Conservation (phyloP, 73 alveolate genomes). For the Tetrahymena elliotti region DNA sequence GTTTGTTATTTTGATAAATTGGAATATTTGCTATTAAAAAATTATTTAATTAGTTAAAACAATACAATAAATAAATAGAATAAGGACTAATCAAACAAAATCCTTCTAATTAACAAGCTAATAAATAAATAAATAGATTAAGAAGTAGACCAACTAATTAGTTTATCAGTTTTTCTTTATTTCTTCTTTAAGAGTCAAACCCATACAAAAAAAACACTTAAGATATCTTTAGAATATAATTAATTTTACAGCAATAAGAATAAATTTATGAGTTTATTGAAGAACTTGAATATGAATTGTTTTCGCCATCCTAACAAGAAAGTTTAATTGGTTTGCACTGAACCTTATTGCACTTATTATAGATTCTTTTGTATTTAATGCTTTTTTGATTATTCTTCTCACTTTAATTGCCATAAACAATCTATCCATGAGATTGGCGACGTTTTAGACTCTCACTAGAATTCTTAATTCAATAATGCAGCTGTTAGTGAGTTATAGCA, state of each 20-base stretch:
- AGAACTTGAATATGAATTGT: neutral
- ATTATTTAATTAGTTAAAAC: neutral
- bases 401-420: neutral
- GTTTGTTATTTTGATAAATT: neutral
- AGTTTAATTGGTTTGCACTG: neutral
- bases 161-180: neutral
- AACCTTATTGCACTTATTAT: neutral
- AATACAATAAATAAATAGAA: neutral
- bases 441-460: neutral
- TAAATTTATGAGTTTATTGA: neutral
- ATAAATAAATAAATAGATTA: neutral
- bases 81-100: neutral
- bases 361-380: neutral
- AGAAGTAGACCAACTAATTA: neutral
- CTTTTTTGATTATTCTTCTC: neutral
- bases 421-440: neutral
- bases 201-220: neutral
- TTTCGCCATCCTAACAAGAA: neutral
- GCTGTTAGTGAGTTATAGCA: neutral
- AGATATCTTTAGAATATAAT: neutral
- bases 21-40: neutral
- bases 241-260: neutral
- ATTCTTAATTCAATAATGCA: neutral
- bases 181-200: neutral
- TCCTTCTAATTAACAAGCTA: neutral